These are phyloP conservation scores for Chaetomiaceae sp. DNA, from an alignment of 2,329 filamentous ascomycete genomes.

Conservation along the genomic window DNA sequence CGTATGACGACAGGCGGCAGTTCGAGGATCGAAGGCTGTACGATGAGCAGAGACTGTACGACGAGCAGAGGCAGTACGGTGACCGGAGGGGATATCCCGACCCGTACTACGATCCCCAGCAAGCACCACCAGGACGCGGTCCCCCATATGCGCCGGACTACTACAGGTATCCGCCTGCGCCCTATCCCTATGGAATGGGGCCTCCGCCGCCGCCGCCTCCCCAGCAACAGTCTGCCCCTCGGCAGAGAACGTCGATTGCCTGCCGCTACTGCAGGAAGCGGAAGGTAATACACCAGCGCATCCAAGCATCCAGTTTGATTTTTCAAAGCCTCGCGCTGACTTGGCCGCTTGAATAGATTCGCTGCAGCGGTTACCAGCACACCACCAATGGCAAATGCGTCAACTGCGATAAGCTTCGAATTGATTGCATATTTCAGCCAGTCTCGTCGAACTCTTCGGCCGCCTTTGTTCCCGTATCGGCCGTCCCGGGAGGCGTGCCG, in stretches of 20 bases:
- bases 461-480: conserved; percentile 56
- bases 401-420: conserved; percentile 58
- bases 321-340: conserved; percentile 23
- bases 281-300: conserved; percentile 42
- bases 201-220: conserved; percentile 24
- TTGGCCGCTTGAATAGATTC: conserved; percentile 41
- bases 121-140: conserved; percentile 14
- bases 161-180: conserved; percentile 32
- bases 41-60: conserved; percentile 16
- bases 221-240: conserved; percentile 49
- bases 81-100: conserved; percentile 20
- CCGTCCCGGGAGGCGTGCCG: conserved; percentile 53
- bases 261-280: conserved; percentile 58
- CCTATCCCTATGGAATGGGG: conserved; percentile 19
- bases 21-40: conserved; percentile 18
- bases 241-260: conserved; percentile 56
- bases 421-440: conserved; percentile 58
- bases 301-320: neutral
- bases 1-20: conserved; percentile 19
- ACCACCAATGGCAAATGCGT: conserved; percentile 56
- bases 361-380: conserved; percentile 57
- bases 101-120: conserved; percentile 23
- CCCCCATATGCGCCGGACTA: conserved; percentile 20
- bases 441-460: conserved; percentile 53
- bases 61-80: conserved; percentile 16